Evolutionary conservation across 495 filamentous ascomycete genomes (phyloP), one percentile per base, ranked within the genome.

Genomic region (Aspergillus homomorphus): DNA sequence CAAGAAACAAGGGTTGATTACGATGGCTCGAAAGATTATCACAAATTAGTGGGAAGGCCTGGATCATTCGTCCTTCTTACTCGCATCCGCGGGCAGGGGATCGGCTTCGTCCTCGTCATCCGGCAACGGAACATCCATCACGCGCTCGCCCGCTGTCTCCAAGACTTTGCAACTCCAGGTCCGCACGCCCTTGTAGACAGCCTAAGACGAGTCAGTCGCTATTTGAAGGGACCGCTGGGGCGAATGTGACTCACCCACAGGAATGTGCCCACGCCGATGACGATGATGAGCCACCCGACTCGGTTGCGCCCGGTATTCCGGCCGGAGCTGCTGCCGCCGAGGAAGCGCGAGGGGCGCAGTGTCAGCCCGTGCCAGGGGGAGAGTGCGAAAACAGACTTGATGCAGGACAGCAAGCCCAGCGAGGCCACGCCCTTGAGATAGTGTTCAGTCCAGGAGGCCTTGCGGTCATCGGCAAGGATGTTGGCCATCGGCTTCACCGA

Each of bases 391-490:
- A 96, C 73, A 28, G 88, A 85, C 72, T 96, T 96, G 43, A 91
- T 68, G 56, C 96, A 90, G 0, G 94, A 91, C 44, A 96, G 70
- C 5, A 98, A 66, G 5, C 94, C 94, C 52, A 98, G 77, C 1
- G 88, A 88, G 4, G 91, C 84, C 28, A 97, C 71, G 0, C 94
- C 94, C 69, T 96, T 96, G 42, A 92, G 12, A 64, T 97, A 92
- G 66, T 98, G 94, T 54, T 87, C 84, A 4, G 76, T 61, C 92
- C 92, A 97, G 5, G 77, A 77, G 2, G 73, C 66, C 38, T 74
- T 69, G 38, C 81, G 77, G 16, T 77, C 71, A 18, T 79, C 78
- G 44, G 68, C 66, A 53, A 75, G 66, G 23, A 66, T 59, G 41
- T 48, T 54, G 4, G 48, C 74, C 64, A 6, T 12, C 33, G 33